Evolutionary conservation across 2,329 filamentous ascomycete species (phyloP), one percentile per base, ranked within the genome.

Genomic region (Scedosporium apiospermum): DNA sequence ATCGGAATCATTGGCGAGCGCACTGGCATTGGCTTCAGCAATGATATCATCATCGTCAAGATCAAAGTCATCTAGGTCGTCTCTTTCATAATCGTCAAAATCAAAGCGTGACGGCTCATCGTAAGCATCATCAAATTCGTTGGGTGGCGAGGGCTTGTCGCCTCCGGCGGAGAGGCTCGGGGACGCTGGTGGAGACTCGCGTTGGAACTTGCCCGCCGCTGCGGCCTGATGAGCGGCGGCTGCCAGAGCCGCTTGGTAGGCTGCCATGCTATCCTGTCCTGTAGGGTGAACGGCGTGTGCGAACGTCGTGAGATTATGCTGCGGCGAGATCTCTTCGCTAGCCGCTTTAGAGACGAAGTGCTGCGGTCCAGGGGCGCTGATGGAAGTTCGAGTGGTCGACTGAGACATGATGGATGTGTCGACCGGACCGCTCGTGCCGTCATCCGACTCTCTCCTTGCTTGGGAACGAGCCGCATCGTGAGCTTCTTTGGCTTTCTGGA

Each of bases 1-100:
- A 66, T 97, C 93, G 6, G 88, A 88, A 70, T 99, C 95, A 67
- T 91, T 93, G 57, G 95, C 93, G 6, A 99, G 80, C 1, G 90
- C 95, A 71, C 95, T 93, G 0, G 93, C 93, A 68, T 99, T 99
- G 4, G 95, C 95, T 63, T 92, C 95, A 0, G 93, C 93, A 64
- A 99, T 96, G 68, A 98, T 95, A 38, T 87, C 86, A 68, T 97
- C 93, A 67, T 98, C 92, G 64, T 91, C 90, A 60, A 90, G 81
- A 30, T 61, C 30, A 30, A 60, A 83, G 75, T 80, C 65, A 26
- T 68, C 66, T 71, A 73, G 49, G 63, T 86, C 84, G 60, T 87
- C 81, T 75, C 82, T 80, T 65, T 83, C 81, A 62, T 83, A 84
- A 58, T 84, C 77, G 58, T 68, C 66, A 51, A 64, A 65, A 23